A percentile compares a stretch with the other conserved stretches of the same genome.
These are phyloP conservation scores for Cryphonectria radicalis DNA, from an alignment of 2,329 filamentous ascomycete genomes.

Conservation along the genomic window DNA sequence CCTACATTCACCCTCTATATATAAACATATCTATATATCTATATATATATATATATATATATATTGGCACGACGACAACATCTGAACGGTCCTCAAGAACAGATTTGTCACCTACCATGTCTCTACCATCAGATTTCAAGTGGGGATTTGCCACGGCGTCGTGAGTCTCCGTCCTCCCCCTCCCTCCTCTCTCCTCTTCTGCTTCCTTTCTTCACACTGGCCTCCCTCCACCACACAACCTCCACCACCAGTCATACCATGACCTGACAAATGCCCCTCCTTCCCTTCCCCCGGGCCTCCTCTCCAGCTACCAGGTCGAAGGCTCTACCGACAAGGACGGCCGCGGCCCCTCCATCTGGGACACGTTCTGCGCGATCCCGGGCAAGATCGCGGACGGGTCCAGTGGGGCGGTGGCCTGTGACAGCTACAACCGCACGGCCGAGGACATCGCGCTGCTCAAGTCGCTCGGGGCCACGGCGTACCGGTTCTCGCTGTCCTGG, in stretches of 20 bases:
- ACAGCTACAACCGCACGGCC: slow-evolving; percentile 80
- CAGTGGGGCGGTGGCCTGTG: slow-evolving; percentile 78
- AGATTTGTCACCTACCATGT: slow-evolving; percentile 46
- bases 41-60: too few species aligned
- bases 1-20: not conserved
- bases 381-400: slow-evolving; percentile 82
- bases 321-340: slow-evolving; percentile 76
- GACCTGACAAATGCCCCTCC: not conserved
- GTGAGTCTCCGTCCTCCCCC: slow-evolving; percentile 48
- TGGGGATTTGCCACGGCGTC: slow-evolving; percentile 83
- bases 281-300: not conserved
- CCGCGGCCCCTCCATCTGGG: slow-evolving; percentile 84
- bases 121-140: slow-evolving; percentile 70
- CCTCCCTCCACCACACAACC: not conserved
- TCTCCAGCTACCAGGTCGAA: slow-evolving; percentile 81
- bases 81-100: not conserved
- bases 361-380: slow-evolving; percentile 79
- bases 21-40: too few species aligned
- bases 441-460: slow-evolving; percentile 81
- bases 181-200: not conserved
- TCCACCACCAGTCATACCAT: not conserved
- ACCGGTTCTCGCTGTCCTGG: slow-evolving; percentile 87
- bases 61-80: not conserved
- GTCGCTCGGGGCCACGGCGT: slow-evolving; percentile 71
- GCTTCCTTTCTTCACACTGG: too few species aligned